Base-by-base conservation (phyloP, 371 early-diverging fungal species). In the Parasitella parasitica region DNA sequence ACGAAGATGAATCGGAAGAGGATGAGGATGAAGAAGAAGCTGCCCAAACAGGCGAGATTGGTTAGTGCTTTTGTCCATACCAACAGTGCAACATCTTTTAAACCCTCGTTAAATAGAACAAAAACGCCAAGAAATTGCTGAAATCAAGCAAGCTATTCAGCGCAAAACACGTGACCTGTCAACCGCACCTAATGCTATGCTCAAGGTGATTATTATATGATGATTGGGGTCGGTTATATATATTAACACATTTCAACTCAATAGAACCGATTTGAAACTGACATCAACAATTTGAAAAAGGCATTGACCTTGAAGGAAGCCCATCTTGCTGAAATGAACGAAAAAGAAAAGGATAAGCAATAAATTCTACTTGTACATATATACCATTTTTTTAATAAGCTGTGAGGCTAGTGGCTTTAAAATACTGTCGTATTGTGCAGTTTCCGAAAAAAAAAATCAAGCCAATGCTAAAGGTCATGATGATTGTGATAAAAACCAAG, bases 71-170 rank as follows among this genome's bases (percentile, higher is more conserved):
- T 4, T 3, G 11, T 22, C 13, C 27, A 18, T 38, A 26, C 3
- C n/a, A 16, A 30, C 13, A 26, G 4, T 12, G 24, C 20, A 27
- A 34, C n/a, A n/a, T n/a, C n/a, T n/a, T n/a, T n/a, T n/a, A n/a
- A n/a, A n/a, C n/a, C n/a, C n/a, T n/a, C n/a, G n/a, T n/a, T n/a
- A n/a, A 43, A 1, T 50, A 75, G 77, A 77, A 69, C 80, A 80
- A 80, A 80, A 80, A 59, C 75, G 70, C n/a, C 81, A 78, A 68
- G 81, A 81, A 61, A 78, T 81, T 63, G 61, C 69, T 28, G 81
- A 78, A 61, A 70, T 78, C 43, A 72, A 78, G 54, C 75, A 75
- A 61, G 75, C 78, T 12, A 78, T 81, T 53, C 75, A 81, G 39
- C 54, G 74, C 13, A 78, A 81, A 64, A 71, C 59, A 3, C 63